Evolutionary conservation across 176 grass and related monocot species (phyloP).

Genomic region (Aegilops speltoides): DNA sequence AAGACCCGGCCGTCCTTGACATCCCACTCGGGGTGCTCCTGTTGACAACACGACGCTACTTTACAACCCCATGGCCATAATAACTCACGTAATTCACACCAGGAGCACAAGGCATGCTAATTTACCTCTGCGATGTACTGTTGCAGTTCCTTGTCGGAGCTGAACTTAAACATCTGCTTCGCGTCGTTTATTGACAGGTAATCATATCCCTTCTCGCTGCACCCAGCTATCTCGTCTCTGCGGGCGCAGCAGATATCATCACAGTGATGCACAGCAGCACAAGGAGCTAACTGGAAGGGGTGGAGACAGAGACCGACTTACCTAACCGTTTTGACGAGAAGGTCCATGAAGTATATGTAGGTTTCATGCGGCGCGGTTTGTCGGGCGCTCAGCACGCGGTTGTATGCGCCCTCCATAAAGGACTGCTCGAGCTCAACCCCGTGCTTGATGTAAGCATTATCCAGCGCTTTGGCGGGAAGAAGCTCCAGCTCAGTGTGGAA

Average conservation of each 20-base stretch:
- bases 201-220: constrained; percentile 93
- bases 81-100: neutral
- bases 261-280: neutral
- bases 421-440: constrained; percentile 83
- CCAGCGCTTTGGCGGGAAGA: constrained; percentile 57
- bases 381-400: constrained; percentile 73
- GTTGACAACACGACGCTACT: neutral
- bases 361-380: constrained; percentile 75
- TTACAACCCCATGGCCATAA: neutral
- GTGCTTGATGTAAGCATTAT: constrained; percentile 77
- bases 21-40: constrained; percentile 95
- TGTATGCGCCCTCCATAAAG: constrained; percentile 91
- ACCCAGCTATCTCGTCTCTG: constrained; percentile 97
- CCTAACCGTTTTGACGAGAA: constrained; percentile 97
- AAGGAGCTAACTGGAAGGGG: neutral
- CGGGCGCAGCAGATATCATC: neutral
- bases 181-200: constrained; percentile 84
- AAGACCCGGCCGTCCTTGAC: constrained; percentile 65
- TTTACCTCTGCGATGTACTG: constrained; percentile 83
- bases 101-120: neutral
- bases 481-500: constrained; percentile 95
- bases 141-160: constrained; percentile 79
- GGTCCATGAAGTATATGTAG: constrained; percentile 96
- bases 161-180: constrained; percentile 88
- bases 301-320: constrained; percentile 34